A percentile compares a stretch with the other conserved stretches of the same genome.
Conservation (phyloP, 2,329 filamentous ascomycete species). For the Pyrenophora graminea region DNA sequence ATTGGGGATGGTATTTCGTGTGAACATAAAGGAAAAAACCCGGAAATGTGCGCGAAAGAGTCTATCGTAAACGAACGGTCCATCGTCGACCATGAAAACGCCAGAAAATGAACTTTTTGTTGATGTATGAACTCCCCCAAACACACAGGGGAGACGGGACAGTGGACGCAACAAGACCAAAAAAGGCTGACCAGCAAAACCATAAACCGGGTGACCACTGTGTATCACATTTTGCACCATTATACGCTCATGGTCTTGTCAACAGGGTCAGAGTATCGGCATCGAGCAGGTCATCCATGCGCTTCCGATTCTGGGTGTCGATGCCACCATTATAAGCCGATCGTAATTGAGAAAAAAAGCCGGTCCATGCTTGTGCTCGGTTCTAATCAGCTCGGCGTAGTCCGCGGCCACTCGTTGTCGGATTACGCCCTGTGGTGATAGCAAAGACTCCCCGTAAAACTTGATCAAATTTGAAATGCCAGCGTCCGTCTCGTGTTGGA, state of each 20-base stretch:
- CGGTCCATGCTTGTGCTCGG: constrained; percentile 49
- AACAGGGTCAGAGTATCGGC: constrained; percentile 57
- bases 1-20: constrained; percentile 26
- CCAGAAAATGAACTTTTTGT: constrained; percentile 41
- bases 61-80: constrained; percentile 27
- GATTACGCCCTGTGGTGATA: constrained; percentile 54
- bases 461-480: constrained; percentile 67
- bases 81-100: constrained; percentile 36
- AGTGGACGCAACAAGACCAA: constrained; percentile 26
- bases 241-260: constrained; percentile 41
- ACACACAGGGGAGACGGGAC: constrained; percentile 18
- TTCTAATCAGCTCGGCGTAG: constrained; percentile 59
- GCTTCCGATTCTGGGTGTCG: constrained; percentile 62
- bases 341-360: constrained; percentile 58
- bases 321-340: constrained; percentile 58
- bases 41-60: constrained; percentile 25
- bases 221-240: background rate
- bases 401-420: constrained; percentile 59
- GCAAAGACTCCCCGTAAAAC: constrained; percentile 66
- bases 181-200: background rate
- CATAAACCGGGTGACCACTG: background rate
- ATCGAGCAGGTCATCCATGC: constrained; percentile 58
- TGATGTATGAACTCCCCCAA: constrained; percentile 25
- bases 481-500: constrained; percentile 54
- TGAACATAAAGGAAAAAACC: constrained; percentile 30